These are phyloP conservation scores for Ailanthus altissimus DNA, from an alignment of 345 rosid species.

Conservation along the genomic window DNA sequence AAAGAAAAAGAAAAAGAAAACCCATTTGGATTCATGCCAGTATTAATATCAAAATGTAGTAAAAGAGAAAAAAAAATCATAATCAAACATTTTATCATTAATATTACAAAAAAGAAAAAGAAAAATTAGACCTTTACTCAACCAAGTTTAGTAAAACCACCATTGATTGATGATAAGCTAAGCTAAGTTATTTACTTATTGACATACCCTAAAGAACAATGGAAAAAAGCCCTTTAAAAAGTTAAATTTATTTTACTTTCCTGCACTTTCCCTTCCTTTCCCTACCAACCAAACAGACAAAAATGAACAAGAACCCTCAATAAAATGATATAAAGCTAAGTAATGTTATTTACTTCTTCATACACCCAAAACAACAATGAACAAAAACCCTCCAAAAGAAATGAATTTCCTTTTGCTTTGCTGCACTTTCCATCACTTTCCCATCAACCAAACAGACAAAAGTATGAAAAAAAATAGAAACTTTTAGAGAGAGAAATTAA, in stretches of 20 bases:
- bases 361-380: constrained; percentile 7
- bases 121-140: too few relatives aligned
- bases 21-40: constrained; percentile 30
- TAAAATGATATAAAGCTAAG: background rate
- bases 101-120: background rate
- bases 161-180: background rate
- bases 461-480: background rate
- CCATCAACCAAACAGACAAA: constrained; percentile 31
- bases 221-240: too few relatives aligned
- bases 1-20: background rate
- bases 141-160: too few relatives aligned
- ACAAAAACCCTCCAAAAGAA: constrained; percentile 10
- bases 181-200: too few relatives aligned
- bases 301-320: too few relatives aligned
- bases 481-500: constrained; percentile 10
- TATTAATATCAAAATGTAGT: constrained; percentile 12
- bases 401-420: constrained; percentile 9
- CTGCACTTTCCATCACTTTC: constrained; percentile 32
- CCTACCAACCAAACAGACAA: too few relatives aligned
- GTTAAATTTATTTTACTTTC: too few relatives aligned
- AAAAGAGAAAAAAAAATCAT: background rate
- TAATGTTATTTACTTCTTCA: background rate
- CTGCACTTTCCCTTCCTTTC: too few relatives aligned
- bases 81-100: background rate
- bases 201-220: too few relatives aligned